phyloP scores from a whole-genome alignment of 2,329 filamentous ascomycete species.

The Penicillium brasilianum region DNA sequence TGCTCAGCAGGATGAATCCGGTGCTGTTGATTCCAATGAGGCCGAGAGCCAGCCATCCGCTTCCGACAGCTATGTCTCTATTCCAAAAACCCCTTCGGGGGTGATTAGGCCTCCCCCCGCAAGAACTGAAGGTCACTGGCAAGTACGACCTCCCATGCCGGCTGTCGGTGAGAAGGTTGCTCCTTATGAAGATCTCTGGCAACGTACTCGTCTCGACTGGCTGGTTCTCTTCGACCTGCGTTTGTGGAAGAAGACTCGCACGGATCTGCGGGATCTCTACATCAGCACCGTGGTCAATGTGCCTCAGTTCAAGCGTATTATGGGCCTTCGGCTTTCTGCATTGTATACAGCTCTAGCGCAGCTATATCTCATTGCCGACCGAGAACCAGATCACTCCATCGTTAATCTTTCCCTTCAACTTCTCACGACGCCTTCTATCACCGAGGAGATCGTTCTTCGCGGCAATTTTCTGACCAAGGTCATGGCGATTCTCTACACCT shows the following conservation, averaged over 20 bases:
- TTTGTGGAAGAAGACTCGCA: conserved; percentile 94
- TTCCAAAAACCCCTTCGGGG: conserved; percentile 78
- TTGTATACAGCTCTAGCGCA: conserved; percentile 93
- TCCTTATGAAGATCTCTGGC: conserved; percentile 83
- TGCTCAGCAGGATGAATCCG: conserved; percentile 23
- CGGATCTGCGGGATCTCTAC: conserved; percentile 88
- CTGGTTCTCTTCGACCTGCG: conserved; percentile 92
- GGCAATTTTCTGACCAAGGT: conserved; percentile 96
- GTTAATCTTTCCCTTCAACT: conserved; percentile 97
- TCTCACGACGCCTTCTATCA: conserved; percentile 95
- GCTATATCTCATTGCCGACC: conserved; percentile 91
- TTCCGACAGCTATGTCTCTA: conserved; percentile 56
- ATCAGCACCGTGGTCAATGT: conserved; percentile 96
- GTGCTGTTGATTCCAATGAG: conserved; percentile 15
- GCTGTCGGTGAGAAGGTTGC: conserved; percentile 66
- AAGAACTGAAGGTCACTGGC: conserved; percentile 77
- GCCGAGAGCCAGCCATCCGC: conserved; percentile 22
- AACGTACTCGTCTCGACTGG: conserved; percentile 89
- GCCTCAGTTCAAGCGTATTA: conserved; percentile 91
- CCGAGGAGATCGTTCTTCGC: conserved; percentile 89
- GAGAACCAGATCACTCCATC: conserved; percentile 97
- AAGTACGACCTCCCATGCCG: conserved; percentile 76
- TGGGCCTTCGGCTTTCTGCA: conserved; percentile 91
- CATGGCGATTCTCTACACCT: conserved; percentile 96
- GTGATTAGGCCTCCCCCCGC: conserved; percentile 48